phyloP scores from a whole-genome alignment of 805 yeast genomes.

The Ogataea allantospora region DNA sequence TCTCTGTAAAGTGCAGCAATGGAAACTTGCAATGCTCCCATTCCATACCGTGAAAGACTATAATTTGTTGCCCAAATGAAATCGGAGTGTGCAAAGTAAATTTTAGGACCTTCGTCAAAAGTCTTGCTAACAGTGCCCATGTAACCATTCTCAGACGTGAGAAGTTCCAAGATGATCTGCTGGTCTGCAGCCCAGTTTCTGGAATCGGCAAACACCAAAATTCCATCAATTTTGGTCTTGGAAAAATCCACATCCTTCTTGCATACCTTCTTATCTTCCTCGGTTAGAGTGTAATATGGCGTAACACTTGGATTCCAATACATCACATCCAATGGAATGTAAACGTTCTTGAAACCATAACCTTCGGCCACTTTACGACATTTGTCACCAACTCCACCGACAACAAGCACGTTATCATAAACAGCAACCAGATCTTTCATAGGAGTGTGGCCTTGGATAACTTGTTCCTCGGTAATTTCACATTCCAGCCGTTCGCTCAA shows the following conservation, averaged over 20 bases:
- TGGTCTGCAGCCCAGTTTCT: conserved; percentile 93
- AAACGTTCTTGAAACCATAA: conserved; percentile 82
- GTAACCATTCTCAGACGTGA: conserved; percentile 71
- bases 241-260: conserved; percentile 62
- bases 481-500: conserved; percentile 58
- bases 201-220: conserved; percentile 86
- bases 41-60: conserved; percentile 78
- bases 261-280: conserved; percentile 60
- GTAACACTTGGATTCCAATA: conserved; percentile 85
- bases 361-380: conserved; percentile 80
- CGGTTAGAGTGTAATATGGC: conserved; percentile 77
- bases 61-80: conserved; percentile 93
- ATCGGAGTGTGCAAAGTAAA: conserved; percentile 89
- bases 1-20: conserved; percentile 82
- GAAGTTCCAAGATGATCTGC: conserved; percentile 80
- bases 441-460: conserved; percentile 92
- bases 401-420: conserved; percentile 74
- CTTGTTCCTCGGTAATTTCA: conserved; percentile 69
- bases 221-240: conserved; percentile 69
- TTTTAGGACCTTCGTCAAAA: conserved; percentile 73
- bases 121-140: conserved; percentile 80
- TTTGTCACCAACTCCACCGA: conserved; percentile 85
- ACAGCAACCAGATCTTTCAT: conserved; percentile 75
- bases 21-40: conserved; percentile 92
- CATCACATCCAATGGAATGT: conserved; percentile 77